Base-by-base conservation (phyloP, 2,329 filamentous ascomycete species). In the Apiospora marii region DNA sequence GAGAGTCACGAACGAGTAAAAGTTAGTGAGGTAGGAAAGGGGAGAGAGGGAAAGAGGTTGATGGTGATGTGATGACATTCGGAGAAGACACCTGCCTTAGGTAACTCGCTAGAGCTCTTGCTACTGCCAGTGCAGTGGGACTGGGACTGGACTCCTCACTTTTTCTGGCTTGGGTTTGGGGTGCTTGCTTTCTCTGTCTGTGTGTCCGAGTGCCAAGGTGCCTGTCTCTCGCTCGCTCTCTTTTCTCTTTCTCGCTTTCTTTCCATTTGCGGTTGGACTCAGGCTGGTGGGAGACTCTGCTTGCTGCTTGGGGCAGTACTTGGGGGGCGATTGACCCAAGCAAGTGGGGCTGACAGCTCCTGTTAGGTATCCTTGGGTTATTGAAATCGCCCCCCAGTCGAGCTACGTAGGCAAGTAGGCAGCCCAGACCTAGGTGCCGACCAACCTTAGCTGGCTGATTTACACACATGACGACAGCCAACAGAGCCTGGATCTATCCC, bases 1-100 rank as follows among this genome's bases (percentile, higher is more conserved):
- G 67, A 69, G 67, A 49, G 58, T 64, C 58, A 64, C 58, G 34
- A 64, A 64, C 58, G 34, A 64, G 67, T 48, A 69, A 69, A 69
- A 69, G 67, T 48, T 69, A 37, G 67, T 49, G 67, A 69, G 44
- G 67, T 69, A 49, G 37, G 58, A 64, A 64, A 64, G 58, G 58
- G 58, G 58, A 61, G 53, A 61, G 58, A 64, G 58, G 58, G 58
- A 64, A 64, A 64, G 58, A 64, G 58, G 58, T 64, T 41, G 58
- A 64, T 64, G 58, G 58, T 64, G 58, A 64, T 64, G 58, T 64
- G 58, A 64, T 64, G 58, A 64, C 58, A 64, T 64, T 64, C 58
- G 58, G 58, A 64, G 58, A 64, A 41, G 30, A 64, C 58, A 64
- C 30, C 58, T 64, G 58, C 58, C 58, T 64, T 64, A 64, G 58